Conservation (phyloP, 768 basidiomycete species). For the Lentinula guzmanii region DNA sequence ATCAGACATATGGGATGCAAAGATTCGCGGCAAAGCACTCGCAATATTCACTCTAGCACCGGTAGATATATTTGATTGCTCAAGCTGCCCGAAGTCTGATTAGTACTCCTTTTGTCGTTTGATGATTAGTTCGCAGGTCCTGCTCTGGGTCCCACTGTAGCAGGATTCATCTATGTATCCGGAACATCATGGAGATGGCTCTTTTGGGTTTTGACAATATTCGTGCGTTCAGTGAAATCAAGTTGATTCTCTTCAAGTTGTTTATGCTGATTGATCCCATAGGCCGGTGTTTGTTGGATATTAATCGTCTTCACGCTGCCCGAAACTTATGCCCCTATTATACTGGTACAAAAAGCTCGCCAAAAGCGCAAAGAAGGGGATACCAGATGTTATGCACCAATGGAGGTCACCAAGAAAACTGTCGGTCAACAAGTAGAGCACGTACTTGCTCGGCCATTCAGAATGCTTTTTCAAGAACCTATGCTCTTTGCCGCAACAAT, state of each 20-base stretch:
- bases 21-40: constrained; percentile 57
- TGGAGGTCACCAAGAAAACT: constrained; percentile 36
- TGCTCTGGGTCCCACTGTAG: constrained; percentile 49
- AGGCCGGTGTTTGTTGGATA: constrained; percentile 46
- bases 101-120: neutral
- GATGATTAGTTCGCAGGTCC: constrained; percentile 41
- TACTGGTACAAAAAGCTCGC: constrained; percentile 49
- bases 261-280: neutral
- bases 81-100: neutral
- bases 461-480: constrained; percentile 58
- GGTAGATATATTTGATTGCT: constrained; percentile 24
- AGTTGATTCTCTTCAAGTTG: neutral
- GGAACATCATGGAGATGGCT: constrained; percentile 56
- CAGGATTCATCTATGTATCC: constrained; percentile 32
- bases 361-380: constrained; percentile 46
- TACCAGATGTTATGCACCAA: constrained; percentile 42
- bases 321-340: constrained; percentile 60
- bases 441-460: constrained; percentile 53
- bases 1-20: constrained; percentile 58
- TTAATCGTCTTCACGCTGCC: constrained; percentile 50
- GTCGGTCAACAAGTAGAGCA: constrained; percentile 35
- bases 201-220: constrained; percentile 58
- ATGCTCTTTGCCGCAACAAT: constrained; percentile 58
- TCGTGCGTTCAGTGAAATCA: constrained; percentile 30
- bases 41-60: constrained; percentile 60